These are phyloP conservation scores for Paramecium primaurelia DNA, from an alignment of 73 alveolate species.

Conservation along the genomic window DNA sequence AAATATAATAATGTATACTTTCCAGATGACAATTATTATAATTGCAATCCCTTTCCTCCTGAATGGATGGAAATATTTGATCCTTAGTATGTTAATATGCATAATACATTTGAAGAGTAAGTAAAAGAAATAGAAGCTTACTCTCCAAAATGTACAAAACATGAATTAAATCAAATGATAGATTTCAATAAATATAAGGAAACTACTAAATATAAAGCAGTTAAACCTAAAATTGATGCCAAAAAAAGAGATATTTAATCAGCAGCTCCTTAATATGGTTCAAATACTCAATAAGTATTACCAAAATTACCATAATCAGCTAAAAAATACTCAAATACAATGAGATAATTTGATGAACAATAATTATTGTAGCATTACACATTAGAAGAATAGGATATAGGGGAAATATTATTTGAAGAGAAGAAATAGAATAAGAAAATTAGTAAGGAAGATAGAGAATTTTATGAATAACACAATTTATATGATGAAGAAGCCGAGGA, in stretches of 20 bases:
- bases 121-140: constrained; percentile 55
- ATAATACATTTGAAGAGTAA: constrained; percentile 46
- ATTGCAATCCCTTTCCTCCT: constrained; percentile 80
- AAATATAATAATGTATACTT: constrained; percentile 71
- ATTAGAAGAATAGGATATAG: neutral
- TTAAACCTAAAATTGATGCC: constrained; percentile 13
- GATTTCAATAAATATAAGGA: constrained; percentile 52
- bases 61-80: constrained; percentile 85
- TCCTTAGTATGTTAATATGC: constrained; percentile 53
- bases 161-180: constrained; percentile 58
- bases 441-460: constrained; percentile 17
- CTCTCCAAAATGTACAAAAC: constrained; percentile 60
- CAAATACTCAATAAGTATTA: neutral
- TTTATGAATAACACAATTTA: constrained; percentile 33
- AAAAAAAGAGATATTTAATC: constrained; percentile 5
- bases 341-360: constrained; percentile 16
- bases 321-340: neutral
- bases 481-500: constrained; percentile 16
- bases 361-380: neutral
- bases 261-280: neutral
- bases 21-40: constrained; percentile 80
- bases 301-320: constrained; percentile 20
- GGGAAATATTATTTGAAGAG: constrained; percentile 1
- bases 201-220: neutral
- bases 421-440: neutral